A percentile compares a stretch with the other conserved stretches of the same genome.
These are phyloP conservation scores for Glaciozyma antarctica DNA, from an alignment of 768 basidiomycete genomes.

Conservation along the genomic window DNA sequence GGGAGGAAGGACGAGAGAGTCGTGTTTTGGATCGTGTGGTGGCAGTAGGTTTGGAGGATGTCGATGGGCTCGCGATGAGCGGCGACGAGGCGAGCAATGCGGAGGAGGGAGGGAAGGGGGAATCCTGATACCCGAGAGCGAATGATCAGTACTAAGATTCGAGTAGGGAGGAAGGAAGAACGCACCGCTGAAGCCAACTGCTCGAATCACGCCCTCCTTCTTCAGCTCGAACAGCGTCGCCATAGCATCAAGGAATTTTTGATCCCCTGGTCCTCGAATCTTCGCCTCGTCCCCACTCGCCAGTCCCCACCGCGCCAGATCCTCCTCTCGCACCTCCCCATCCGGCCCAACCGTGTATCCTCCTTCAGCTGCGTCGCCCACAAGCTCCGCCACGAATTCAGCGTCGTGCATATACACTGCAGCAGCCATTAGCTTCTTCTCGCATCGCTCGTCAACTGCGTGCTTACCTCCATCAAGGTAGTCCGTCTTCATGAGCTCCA, in stretches of 20 bases:
- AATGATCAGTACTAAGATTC: slow-evolving; percentile 45
- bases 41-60: slow-evolving; percentile 68
- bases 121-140: slow-evolving; percentile 64
- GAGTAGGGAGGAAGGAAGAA: background rate
- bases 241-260: slow-evolving; percentile 58
- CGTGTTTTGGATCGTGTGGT: slow-evolving; percentile 47
- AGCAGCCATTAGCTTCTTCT: no score
- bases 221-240: slow-evolving; percentile 58
- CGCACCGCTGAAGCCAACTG: slow-evolving; percentile 71
- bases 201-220: slow-evolving; percentile 59
- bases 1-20: slow-evolving; percentile 38
- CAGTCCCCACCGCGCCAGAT: slow-evolving; percentile 59
- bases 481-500: slow-evolving; percentile 59
- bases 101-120: slow-evolving; percentile 70
- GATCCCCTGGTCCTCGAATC: slow-evolving; percentile 61
- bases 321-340: slow-evolving; percentile 37
- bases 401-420: slow-evolving; percentile 71
- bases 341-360: slow-evolving; percentile 19
- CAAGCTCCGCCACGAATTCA: slow-evolving; percentile 43
- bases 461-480: slow-evolving; percentile 53
- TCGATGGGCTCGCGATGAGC: slow-evolving; percentile 61
- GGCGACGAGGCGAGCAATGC: slow-evolving; percentile 64
- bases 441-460: no score
- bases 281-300: slow-evolving; percentile 50
- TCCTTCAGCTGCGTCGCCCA: slow-evolving; percentile 19